Percentiles rank a stretch among this genome's conserved stretches.
Evolutionary conservation across 768 basidiomycete species (phyloP).

Genomic region (Leccinum arenicola): DNA sequence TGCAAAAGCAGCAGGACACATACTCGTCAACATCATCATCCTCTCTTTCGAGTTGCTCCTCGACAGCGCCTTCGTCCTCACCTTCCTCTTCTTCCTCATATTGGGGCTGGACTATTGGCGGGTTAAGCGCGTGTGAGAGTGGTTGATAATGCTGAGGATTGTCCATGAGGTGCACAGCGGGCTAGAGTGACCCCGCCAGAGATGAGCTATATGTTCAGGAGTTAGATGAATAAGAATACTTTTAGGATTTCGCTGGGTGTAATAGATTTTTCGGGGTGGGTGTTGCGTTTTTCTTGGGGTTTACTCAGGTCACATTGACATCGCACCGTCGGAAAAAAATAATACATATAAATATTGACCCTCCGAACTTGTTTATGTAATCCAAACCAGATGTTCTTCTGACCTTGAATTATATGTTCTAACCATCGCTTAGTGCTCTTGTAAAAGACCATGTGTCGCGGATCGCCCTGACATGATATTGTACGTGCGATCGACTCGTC

Average conservation of each 20-base stretch:
- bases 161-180: constrained; percentile 37
- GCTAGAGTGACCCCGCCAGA: constrained; percentile 1
- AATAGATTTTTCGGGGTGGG: constrained; percentile 30
- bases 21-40: constrained; percentile 42
- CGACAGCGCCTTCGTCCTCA: constrained; percentile 73
- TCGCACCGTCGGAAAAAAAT: constrained; percentile 23
- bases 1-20: constrained; percentile 15
- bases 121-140: constrained; percentile 74
- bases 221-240: constrained; percentile 17
- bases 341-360: constrained; percentile 22
- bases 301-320: constrained; percentile 24
- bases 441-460: no score
- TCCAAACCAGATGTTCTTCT: background rate
- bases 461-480: no score
- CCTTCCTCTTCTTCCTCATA: constrained; percentile 61
- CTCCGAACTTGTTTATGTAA: constrained; percentile 22
- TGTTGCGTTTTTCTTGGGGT: constrained; percentile 29
- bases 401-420: no score
- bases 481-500: no score
- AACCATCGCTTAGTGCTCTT: no score
- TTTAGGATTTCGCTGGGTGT: constrained; percentile 31
- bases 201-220: constrained; percentile 25
- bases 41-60: constrained; percentile 57
- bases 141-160: constrained; percentile 81
- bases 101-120: constrained; percentile 38